These are phyloP conservation scores for Hansenula lynferdii DNA, from an alignment of 1,139 yeast genomes.

Conservation along the genomic window DNA sequence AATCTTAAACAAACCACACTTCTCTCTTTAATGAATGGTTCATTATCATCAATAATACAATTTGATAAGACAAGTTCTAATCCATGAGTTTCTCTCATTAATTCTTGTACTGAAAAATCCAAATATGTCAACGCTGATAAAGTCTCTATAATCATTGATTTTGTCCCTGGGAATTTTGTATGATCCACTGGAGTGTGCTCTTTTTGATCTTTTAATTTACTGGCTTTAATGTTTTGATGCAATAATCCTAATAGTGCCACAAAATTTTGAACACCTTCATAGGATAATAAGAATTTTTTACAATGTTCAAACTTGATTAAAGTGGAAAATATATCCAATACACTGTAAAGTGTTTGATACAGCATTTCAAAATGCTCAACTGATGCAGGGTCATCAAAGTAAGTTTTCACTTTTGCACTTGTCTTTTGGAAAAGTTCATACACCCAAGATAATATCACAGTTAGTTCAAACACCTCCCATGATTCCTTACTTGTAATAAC, in stretches of 20 bases:
- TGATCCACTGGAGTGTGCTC: slow-evolving; percentile 20
- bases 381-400: slow-evolving; percentile 22
- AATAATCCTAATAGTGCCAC: slow-evolving; percentile 41
- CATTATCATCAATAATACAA: slow-evolving; percentile 81
- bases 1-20: slow-evolving; percentile 75
- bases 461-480: slow-evolving; percentile 50
- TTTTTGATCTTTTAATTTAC: slow-evolving; percentile 22
- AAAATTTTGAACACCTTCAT: slow-evolving; percentile 42
- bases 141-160: slow-evolving; percentile 57
- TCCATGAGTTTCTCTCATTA: slow-evolving; percentile 61
- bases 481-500: slow-evolving; percentile 43
- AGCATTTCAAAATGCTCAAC: slow-evolving; percentile 7
- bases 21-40: slow-evolving; percentile 85
- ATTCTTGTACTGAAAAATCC: slow-evolving; percentile 58
- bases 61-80: slow-evolving; percentile 69
- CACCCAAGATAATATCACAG: slow-evolving; percentile 52
- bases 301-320: slow-evolving; percentile 47
- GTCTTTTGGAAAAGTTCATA: slow-evolving; percentile 33
- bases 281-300: slow-evolving; percentile 46
- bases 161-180: slow-evolving; percentile 52
- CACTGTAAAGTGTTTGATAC: slow-evolving; percentile 26
- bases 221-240: slow-evolving; percentile 38
- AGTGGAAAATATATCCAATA: slow-evolving; percentile 49
- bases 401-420: slow-evolving; percentile 16
- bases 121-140: slow-evolving; percentile 50